These are phyloP conservation scores for Fraxinus dipetala DNA, from an alignment of 305 asterid genomes.

Conservation along the genomic window DNA sequence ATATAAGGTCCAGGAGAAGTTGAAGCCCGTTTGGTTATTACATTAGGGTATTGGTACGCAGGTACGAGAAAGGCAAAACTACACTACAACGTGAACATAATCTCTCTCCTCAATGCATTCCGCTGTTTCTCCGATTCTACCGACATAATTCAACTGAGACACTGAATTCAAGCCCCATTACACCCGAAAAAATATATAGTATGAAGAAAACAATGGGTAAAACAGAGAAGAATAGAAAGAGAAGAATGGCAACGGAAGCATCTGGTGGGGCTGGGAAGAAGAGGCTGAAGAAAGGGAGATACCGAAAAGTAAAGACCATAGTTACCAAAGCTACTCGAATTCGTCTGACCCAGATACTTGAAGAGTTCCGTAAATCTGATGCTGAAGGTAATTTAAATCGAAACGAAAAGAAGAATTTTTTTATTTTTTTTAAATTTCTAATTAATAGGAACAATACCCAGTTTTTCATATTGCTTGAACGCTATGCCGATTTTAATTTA, in stretches of 20 bases:
- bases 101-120: background rate
- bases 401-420: background rate
- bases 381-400: slow-evolving; percentile 41
- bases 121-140: background rate
- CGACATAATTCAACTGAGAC: background rate
- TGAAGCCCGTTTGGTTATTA: background rate
- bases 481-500: background rate
- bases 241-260: slow-evolving; percentile 33
- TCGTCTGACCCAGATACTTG: slow-evolving; percentile 45
- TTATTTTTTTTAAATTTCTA: background rate
- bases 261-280: slow-evolving; percentile 28
- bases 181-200: background rate
- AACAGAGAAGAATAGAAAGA: slow-evolving; percentile 11
- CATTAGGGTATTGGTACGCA: background rate
- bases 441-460: background rate
- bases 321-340: slow-evolving; percentile 47
- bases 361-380: slow-evolving; percentile 44
- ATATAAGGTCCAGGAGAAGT: background rate
- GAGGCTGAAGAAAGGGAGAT: slow-evolving; percentile 33
- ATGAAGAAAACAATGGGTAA: background rate
- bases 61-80: background rate
- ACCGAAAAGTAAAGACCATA: background rate
- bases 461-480: background rate
- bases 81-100: background rate
- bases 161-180: background rate